Evolutionary conservation across 75 land plant genomes (phyloP).

Genomic region (Pinus albicaulis): DNA sequence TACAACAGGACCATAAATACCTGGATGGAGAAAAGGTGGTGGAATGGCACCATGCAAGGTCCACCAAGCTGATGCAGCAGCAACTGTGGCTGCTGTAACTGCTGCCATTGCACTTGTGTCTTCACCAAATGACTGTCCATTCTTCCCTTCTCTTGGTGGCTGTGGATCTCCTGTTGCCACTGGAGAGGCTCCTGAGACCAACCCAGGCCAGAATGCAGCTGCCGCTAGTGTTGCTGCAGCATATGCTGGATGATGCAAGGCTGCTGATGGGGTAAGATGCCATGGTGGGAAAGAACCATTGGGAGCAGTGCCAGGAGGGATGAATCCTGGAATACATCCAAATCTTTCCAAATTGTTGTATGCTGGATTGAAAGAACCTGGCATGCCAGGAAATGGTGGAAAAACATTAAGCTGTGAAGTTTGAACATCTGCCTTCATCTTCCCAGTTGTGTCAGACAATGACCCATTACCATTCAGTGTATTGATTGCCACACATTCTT

Average conservation of each 20-base stretch:
- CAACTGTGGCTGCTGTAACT: slow-evolving; percentile 86
- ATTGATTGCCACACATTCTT: slow-evolving; percentile 8
- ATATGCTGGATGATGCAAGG: slow-evolving; percentile 62
- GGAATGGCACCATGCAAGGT: slow-evolving; percentile 77
- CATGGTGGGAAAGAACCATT: slow-evolving; percentile 39
- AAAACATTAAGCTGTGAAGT: slow-evolving; percentile 1
- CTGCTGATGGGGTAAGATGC: slow-evolving; percentile 48
- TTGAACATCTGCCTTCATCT: neutral
- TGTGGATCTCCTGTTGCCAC: slow-evolving; percentile 16
- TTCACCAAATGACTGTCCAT: slow-evolving; percentile 4
- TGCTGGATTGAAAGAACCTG: slow-evolving; percentile 20
- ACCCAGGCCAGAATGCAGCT: slow-evolving; percentile 61
- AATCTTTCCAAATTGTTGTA: slow-evolving; percentile 20
- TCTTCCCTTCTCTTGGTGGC: slow-evolving; percentile 8
- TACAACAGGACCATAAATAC: slow-evolving; percentile 31
- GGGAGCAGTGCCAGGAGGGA: slow-evolving; percentile 29
- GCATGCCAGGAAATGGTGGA: slow-evolving; percentile 30
- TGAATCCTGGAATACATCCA: slow-evolving; percentile 4
- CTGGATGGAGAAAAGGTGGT: slow-evolving; percentile 43
- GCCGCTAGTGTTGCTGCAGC: slow-evolving; percentile 65
- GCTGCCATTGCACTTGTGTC: slow-evolving; percentile 46
- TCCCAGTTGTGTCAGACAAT: neutral
- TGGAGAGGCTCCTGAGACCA: slow-evolving; percentile 24
- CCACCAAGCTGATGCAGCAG: slow-evolving; percentile 99
- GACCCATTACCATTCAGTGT: neutral